Base-by-base conservation (phyloP, 2,329 filamentous ascomycete genomes). In the Penicillium sp. region DNA sequence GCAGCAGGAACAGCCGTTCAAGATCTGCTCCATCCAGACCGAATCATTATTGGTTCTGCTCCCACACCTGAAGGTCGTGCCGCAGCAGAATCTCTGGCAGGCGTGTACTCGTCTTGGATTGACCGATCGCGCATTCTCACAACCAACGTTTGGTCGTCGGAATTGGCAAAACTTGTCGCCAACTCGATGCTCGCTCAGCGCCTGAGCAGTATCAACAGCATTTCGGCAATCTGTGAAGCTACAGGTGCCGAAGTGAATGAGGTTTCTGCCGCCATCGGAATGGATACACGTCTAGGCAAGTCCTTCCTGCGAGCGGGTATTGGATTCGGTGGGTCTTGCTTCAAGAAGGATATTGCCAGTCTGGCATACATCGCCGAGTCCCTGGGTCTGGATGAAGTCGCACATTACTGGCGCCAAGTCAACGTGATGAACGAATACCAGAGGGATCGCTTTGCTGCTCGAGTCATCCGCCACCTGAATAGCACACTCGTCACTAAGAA, bases 161-260 rank as follows among this genome's bases (percentile, higher is more conserved):
- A 93, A 71, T 78, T 93, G 28, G 80, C 87, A 47, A 93, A 92
- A 73, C 79, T 93, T 0, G 88, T 86, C 0, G 86, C 88, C 51
- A 93, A 93, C 70, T 86, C 87, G 2, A 85, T 92, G 81, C 78
- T 93, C 12, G 89, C 89, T 1, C 89, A 93, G 73, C 81, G 88
- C 47, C 87, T 93, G 61, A 88, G 84, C 65, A 89, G 85, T 71
- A 89, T 93, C 73, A 93, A 92, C 73, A 85, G 86, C 18, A 81
- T 92, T 52, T 87, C 85, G 10, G 87, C 88, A 4, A 83, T 93
- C 29, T 92, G 88, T 66, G 88, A 92, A 71, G 81, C 82, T 55
- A 87, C 85, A 0, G 87, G 87, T 15, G 88, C 88, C 18, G 84
- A 90, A 63, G 81, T 91, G 16, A 80, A 86, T 54, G 87, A 90